These are phyloP conservation scores for Pyricularia grisea DNA, from an alignment of 2,329 filamentous ascomycete species.

Conservation along the genomic window DNA sequence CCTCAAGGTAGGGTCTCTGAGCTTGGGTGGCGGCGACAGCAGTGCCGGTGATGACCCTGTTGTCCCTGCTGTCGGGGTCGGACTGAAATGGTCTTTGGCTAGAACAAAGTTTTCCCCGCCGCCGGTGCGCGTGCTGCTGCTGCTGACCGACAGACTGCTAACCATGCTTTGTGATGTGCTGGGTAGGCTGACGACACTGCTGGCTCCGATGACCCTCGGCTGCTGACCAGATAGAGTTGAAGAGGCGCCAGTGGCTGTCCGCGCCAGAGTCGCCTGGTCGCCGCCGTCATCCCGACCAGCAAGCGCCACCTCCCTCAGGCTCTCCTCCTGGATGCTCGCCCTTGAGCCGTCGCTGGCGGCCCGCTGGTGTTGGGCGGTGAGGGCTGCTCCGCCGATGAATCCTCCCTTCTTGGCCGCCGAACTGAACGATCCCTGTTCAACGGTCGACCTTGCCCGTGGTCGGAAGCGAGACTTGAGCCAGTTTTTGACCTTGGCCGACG, in stretches of 20 bases:
- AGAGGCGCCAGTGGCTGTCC: neutral
- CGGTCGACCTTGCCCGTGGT: conserved; percentile 18
- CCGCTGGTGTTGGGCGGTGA: conserved; percentile 14
- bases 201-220: neutral
- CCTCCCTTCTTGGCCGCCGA: conserved; percentile 2
- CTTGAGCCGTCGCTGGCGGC: conserved; percentile 1
- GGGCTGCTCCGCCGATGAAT: conserved; percentile 33
- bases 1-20: conserved; percentile 15
- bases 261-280: neutral
- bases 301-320: conserved; percentile 24
- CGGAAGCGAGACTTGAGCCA: conserved; percentile 35
- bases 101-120: conserved; percentile 7
- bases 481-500: conserved; percentile 22
- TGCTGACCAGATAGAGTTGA: neutral
- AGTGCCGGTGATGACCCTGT: conserved; percentile 11
- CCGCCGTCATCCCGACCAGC: conserved; percentile 12
- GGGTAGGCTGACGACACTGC: neutral
- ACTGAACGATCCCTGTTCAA: conserved; percentile 3
- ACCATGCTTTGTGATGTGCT: conserved; percentile 5
- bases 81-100: conserved; percentile 13
- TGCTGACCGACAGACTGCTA: conserved; percentile 2
- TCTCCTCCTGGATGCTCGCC: conserved; percentile 4
- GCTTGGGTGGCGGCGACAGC: conserved; percentile 10
- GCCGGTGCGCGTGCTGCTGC: conserved; percentile 5
- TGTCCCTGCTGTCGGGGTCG: neutral